These are phyloP conservation scores for Cudoniella acicularis DNA, from an alignment of 495 filamentous ascomycete species.

Conservation along the genomic window DNA sequence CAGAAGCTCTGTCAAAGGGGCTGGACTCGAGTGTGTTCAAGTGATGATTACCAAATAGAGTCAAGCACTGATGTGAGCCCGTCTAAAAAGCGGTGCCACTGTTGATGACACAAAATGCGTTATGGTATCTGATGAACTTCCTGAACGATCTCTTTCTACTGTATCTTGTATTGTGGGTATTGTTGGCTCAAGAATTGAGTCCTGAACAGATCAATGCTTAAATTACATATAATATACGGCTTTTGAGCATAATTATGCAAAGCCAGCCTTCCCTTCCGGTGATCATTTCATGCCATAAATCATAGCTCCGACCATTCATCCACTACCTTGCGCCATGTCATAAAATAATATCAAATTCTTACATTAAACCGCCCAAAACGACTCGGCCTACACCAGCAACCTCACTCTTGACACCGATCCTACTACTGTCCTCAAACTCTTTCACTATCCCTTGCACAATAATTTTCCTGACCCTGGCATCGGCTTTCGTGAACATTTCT, in stretches of 20 bases:
- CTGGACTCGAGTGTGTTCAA: constrained; percentile 64
- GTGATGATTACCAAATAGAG: constrained; percentile 99
- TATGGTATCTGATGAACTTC: constrained; percentile 89
- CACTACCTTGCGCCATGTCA: background rate
- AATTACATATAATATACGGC: background rate
- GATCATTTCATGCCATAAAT: constrained; percentile 4
- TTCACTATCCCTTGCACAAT: constrained; percentile 79
- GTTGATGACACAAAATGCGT: constrained; percentile 74
- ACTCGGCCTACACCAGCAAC: constrained; percentile 80
- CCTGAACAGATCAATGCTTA: background rate
- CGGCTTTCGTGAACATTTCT: constrained; percentile 87
- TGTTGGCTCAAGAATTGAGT: background rate
- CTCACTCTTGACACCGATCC: constrained; percentile 71
- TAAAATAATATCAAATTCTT: constrained; percentile 21
- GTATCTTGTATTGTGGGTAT: background rate
- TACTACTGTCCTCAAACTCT: constrained; percentile 88
- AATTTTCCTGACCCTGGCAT: constrained; percentile 78
- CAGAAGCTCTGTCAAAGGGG: constrained; percentile 63
- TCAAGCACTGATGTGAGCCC: constrained; percentile 93
- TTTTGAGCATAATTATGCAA: background rate
- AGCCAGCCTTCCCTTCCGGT: background rate
- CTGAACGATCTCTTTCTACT: background rate
- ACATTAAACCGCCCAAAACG: constrained; percentile 86
- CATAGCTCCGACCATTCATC: background rate
- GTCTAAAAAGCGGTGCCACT: constrained; percentile 39